These are phyloP conservation scores for Ascochyta fabae DNA, from an alignment of 2,329 filamentous ascomycete genomes.

Conservation along the genomic window DNA sequence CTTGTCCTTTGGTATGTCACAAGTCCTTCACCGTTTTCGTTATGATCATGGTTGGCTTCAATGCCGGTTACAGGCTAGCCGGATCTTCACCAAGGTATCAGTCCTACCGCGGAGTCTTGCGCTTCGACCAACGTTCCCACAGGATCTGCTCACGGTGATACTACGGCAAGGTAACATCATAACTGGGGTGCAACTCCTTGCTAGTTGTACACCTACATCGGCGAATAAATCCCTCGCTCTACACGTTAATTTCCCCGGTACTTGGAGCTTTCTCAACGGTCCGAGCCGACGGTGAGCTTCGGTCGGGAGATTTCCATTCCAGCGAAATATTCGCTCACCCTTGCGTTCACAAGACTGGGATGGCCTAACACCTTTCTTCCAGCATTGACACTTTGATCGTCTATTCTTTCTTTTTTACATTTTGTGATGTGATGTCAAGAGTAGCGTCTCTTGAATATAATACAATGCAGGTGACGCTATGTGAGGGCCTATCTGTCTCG, in stretches of 20 bases:
- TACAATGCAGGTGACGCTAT: too few species aligned
- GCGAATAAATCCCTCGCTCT: not conserved
- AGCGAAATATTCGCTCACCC: slow-evolving; percentile 15
- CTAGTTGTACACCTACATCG: not conserved
- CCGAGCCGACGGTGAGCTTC: slow-evolving; percentile 7
- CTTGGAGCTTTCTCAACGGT: slow-evolving; percentile 5
- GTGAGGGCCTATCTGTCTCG: too few species aligned
- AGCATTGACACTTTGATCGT: not conserved
- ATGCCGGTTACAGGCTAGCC: not conserved
- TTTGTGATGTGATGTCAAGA: not conserved
- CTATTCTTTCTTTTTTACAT: not conserved
- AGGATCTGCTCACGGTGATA: slow-evolving; percentile 3
- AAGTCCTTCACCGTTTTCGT: not conserved
- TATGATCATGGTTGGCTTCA: too few species aligned
- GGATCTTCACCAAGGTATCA: not conserved
- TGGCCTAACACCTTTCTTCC: not conserved
- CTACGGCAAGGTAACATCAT: slow-evolving; percentile 9
- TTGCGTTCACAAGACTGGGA: not conserved
- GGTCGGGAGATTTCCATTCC: not conserved
- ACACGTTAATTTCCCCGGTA: slow-evolving; percentile 2
- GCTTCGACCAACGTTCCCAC: slow-evolving; percentile 1
- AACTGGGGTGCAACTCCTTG: slow-evolving; percentile 5
- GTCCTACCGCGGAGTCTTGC: not conserved
- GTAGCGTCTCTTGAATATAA: not conserved
- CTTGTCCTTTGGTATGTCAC: not conserved